Conservation (phyloP, 148 eudicot genomes). For the Polygonum maritimum region DNA sequence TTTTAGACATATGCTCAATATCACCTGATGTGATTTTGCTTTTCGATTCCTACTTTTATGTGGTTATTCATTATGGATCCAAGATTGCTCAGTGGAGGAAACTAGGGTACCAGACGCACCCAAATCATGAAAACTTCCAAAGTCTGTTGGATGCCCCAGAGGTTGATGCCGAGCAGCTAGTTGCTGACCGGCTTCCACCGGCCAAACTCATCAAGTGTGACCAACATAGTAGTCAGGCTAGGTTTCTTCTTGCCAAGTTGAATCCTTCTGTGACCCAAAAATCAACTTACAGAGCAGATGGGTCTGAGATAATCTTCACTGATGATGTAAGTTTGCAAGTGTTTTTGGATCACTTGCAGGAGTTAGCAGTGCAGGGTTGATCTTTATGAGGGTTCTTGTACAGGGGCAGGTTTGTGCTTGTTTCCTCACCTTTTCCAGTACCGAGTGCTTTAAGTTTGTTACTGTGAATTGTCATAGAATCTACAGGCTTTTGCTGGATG, state of each 20-base stretch:
- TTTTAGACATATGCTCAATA: conserved; percentile 74
- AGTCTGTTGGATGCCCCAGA: conserved; percentile 81
- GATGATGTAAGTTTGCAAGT: conserved; percentile 94
- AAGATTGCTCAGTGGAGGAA: conserved; percentile 88
- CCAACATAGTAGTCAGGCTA: conserved; percentile 93
- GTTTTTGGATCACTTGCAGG: conserved; percentile 83
- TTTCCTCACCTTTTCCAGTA: not conserved
- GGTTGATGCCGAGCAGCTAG: conserved; percentile 70
- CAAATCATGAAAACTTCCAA: conserved; percentile 67
- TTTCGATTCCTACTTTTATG: conserved; percentile 83
- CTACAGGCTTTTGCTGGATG: not conserved
- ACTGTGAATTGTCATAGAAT: not conserved
- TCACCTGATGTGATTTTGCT: conserved; percentile 84
- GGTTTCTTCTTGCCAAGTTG: conserved; percentile 92
- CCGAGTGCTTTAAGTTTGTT: not conserved
- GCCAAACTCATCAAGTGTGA: conserved; percentile 80
- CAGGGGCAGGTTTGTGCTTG: not conserved
- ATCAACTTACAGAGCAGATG: conserved; percentile 41
- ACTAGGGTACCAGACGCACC: conserved; percentile 75
- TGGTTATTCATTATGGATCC: conserved; percentile 84
- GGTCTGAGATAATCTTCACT: conserved; percentile 68
- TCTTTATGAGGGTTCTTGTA: conserved; percentile 4
- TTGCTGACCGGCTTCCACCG: conserved; percentile 68
- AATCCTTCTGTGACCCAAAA: conserved; percentile 93
- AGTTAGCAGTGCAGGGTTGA: conserved; percentile 81